Evolutionary conservation across 495 filamentous ascomycete genomes (phyloP), one percentile per base, ranked within the genome.

Genomic region (Pseudotulostoma volvatum): DNA sequence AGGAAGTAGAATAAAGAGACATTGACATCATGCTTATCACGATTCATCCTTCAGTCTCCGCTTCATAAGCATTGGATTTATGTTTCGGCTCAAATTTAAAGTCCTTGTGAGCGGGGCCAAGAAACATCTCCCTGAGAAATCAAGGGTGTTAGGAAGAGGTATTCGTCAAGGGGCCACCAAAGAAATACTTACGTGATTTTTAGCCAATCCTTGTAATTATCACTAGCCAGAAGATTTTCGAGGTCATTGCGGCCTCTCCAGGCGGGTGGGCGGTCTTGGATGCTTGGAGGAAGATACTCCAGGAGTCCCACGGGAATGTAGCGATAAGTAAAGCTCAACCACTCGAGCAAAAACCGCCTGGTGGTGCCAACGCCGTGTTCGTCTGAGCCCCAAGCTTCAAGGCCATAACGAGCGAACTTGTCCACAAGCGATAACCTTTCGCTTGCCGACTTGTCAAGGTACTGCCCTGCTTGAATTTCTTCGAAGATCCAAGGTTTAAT

Each of bases 81-180:
- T 97, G 90, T 65, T 97, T 97, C n/a, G 90, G 90, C 59, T 84
- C 77, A 60, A 96, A 97, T 41, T 79, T 76, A 70, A 96, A 97
- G 52, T 81, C 76, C 35, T 78, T 71, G 40, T 92, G 84, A 18
- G 84, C 79, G 23, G 86, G 84, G 13, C 90, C 90, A 9, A 97
- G 71, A 64, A 93, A 96, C 86, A 97, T 96, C 49, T 97, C 90
- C 50, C 85, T 93, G 38, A 18, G 23, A 18, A 32, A 28, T n/a
- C 23, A 16, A 36, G 49, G 33, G 32, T 18, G 37, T 31, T 56
- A 30, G 50, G 46, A 44, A 40, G 31, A n/a, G 37, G 35, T 31
- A 35, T 14, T 20, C 9, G 7, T 8, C 16, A 33, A 31, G 5
- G 1, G 16, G 11, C 13, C 18, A 8, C 8, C 36, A 36, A 32